These are phyloP conservation scores for Schwanniomyces sp. DNA, from an alignment of 805 yeast genomes.

Conservation along the genomic window DNA sequence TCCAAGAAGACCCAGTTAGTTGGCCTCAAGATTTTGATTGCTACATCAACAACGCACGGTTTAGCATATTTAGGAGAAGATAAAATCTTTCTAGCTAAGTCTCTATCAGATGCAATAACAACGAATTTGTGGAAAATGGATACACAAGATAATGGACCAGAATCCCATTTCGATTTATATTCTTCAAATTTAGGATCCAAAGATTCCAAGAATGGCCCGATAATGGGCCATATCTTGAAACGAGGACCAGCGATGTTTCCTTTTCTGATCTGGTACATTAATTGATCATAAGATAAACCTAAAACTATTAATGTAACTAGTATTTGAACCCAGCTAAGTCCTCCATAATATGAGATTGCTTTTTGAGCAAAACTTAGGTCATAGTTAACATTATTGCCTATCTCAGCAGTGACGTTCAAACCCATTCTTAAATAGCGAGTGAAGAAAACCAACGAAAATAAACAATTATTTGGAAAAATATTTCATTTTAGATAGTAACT, in stretches of 20 bases:
- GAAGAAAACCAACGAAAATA: neutral
- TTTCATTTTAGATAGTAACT: neutral
- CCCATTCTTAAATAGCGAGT: neutral
- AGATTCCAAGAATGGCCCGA: slow-evolving; percentile 94
- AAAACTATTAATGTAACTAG: slow-evolving; percentile 46
- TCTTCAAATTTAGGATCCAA: slow-evolving; percentile 95
- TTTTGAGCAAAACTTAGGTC: slow-evolving; percentile 6
- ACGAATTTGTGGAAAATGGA: slow-evolving; percentile 98
- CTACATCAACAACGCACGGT: slow-evolving; percentile 98
- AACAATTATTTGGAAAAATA: neutral
- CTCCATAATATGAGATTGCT: slow-evolving; percentile 14
- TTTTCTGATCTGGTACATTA: slow-evolving; percentile 75
- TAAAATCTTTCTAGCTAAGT: slow-evolving; percentile 82
- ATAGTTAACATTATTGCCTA: slow-evolving; percentile 1
- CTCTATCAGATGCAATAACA: slow-evolving; percentile 87
- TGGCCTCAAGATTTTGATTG: slow-evolving; percentile 89
- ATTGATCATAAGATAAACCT: slow-evolving; percentile 65
- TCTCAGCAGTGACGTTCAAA: slow-evolving; percentile 1
- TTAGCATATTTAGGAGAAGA: slow-evolving; percentile 85
- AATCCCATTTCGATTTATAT: slow-evolving; percentile 88
- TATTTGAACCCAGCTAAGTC: slow-evolving; percentile 56
- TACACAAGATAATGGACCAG: slow-evolving; percentile 94
- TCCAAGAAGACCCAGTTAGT: slow-evolving; percentile 97
- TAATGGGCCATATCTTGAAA: slow-evolving; percentile 87
- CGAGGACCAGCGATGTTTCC: slow-evolving; percentile 90